Base-by-base conservation (phyloP, 768 basidiomycete genomes). In the Phanerochaete carnosa region DNA sequence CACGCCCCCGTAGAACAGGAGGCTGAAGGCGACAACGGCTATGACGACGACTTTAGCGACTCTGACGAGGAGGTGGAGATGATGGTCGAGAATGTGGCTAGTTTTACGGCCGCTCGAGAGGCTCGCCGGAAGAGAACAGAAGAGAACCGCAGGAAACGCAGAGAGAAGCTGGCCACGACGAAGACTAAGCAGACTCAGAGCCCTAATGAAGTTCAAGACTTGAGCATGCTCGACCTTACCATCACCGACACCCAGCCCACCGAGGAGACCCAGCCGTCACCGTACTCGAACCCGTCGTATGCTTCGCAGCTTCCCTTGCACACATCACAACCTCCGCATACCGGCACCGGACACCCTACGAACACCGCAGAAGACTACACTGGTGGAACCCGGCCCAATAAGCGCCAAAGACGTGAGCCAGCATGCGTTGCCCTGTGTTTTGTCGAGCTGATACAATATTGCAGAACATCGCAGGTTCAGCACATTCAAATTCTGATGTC, bases 11-110 rank as follows among this genome's bases (percentile, higher is more conserved):
- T 15, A 1, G 51, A 64, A 28, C 11, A 33, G 50, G 39, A 64
- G 59, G 16, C 30, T 55, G 61, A 69, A 32, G 69, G 65, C 4
- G 69, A 62, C 11, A 65, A 67, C 46, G 69, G 59, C 22, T 77
- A 81, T 59, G 65, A 67, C 46, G 69, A 60, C 22, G 77, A 81
- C 59, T 76, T 75, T 29, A 60, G 68, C 25, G 69, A 69, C 8
- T 70, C 62, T 11, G 66, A 68, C 51, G 70, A 60, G 16, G 77
- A 82, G 60, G 76, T 76, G 57, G 76, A 77, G 45, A 84, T 87
- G 81, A 62, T 82, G 6, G 66, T 81, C 16, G 79, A 82, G 60
- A 26, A 33, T 29, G 29, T 32, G 8, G n/a, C n/a, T 19, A 22
- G 39, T 45, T 26, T 28, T 53, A 29, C 45, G 22, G 23, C 28